Percentiles rank a stretch among this genome's conserved stretches.
These are phyloP conservation scores for Reutealis trisperma DNA, from an alignment of 345 rosid genomes.

Conservation along the genomic window DNA sequence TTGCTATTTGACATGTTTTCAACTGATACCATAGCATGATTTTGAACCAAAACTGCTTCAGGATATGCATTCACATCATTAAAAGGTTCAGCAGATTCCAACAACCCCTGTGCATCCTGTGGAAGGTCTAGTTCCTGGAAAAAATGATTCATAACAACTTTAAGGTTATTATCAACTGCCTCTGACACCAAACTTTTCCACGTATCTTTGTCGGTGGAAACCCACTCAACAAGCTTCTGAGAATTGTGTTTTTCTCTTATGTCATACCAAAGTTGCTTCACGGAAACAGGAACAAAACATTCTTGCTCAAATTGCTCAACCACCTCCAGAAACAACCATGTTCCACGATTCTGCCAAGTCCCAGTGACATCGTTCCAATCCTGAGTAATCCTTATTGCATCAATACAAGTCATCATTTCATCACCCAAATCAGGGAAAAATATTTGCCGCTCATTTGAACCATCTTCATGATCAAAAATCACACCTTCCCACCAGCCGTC, in stretches of 20 bases:
- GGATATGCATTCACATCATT: conserved; percentile 3
- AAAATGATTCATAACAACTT: conserved; percentile 32
- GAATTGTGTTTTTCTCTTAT: conserved; percentile 49
- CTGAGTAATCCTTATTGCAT: conserved; percentile 55
- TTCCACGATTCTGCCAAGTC: conserved; percentile 65
- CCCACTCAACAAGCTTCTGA: conserved; percentile 55
- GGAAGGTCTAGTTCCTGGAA: conserved; percentile 22
- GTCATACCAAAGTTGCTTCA: conserved; percentile 79
- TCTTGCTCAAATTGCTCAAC: conserved; percentile 43
- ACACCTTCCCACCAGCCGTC: conserved; percentile 98
- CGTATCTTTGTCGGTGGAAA: conserved; percentile 36
- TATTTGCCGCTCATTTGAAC: conserved; percentile 47
- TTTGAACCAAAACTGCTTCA: conserved; percentile 16
- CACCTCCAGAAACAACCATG: conserved; percentile 68
- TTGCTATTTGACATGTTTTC: background rate
- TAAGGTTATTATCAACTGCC: conserved; percentile 50
- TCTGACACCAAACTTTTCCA: conserved; percentile 51
- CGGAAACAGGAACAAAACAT: conserved; percentile 51
- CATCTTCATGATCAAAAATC: conserved; percentile 54
- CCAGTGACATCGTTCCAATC: conserved; percentile 62
- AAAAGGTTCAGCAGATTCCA: conserved; percentile 20
- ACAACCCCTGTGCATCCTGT: conserved; percentile 3
- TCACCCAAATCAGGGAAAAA: conserved; percentile 91
- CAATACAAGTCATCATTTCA: conserved; percentile 42
- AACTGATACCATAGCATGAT: conserved; percentile 1